A percentile compares a stretch with the other conserved stretches of the same genome.
phyloP scores from a whole-genome alignment of 441 rosid genomes.

The Raphanus hybrid region DNA sequence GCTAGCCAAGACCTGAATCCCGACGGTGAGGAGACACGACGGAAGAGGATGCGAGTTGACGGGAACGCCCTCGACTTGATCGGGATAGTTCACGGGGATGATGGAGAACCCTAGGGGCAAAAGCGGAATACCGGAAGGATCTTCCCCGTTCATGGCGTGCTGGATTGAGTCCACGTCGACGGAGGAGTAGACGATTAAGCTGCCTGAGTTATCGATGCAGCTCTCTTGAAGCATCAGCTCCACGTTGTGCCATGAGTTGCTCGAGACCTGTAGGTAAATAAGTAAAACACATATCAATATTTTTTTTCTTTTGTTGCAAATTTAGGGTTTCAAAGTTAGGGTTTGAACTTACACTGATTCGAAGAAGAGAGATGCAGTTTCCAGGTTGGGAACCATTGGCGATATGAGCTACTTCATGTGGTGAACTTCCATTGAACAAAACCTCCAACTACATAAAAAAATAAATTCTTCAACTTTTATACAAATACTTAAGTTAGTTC shows the following conservation, averaged over 20 bases:
- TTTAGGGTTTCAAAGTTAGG: background rate
- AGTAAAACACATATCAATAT: background rate
- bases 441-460: conserved; percentile 52
- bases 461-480: too few species aligned
- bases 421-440: conserved; percentile 77
- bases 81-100: conserved; percentile 48
- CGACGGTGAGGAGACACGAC: conserved; percentile 74
- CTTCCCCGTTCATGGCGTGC: conserved; percentile 82
- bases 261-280: conserved; percentile 58
- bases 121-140: conserved; percentile 75
- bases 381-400: conserved; percentile 94
- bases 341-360: conserved; percentile 69
- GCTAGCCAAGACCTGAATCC: conserved; percentile 85
- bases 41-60: conserved; percentile 23
- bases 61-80: conserved; percentile 35
- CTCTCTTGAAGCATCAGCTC: conserved; percentile 92
- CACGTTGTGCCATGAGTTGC: conserved; percentile 85
- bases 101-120: conserved; percentile 81
- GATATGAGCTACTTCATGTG: conserved; percentile 89
- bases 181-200: conserved; percentile 77
- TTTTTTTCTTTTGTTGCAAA: background rate
- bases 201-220: conserved; percentile 80
- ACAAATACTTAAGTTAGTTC: background rate
- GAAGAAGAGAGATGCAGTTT: conserved; percentile 88
- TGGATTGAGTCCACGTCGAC: conserved; percentile 76